Evolutionary conservation across 78 protist genomes (phyloP).

Genomic region (Bodo saltans): DNA sequence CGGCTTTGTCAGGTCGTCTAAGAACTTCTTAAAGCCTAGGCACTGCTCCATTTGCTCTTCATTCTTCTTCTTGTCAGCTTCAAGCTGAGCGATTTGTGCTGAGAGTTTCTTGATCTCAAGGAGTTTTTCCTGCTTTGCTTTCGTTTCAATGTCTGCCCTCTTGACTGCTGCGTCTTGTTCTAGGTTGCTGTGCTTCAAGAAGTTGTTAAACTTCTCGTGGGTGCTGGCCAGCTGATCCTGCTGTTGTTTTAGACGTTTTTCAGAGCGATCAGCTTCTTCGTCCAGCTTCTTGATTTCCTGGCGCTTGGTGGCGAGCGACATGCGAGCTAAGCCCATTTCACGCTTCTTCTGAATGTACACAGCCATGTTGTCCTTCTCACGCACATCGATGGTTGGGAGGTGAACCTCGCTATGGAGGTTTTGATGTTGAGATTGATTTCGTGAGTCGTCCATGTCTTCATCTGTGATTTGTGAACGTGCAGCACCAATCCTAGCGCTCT

Average conservation of each 20-base stretch:
- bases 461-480: neutral
- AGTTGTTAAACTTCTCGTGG: slow-evolving; percentile 42
- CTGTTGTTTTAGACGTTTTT: slow-evolving; percentile 16
- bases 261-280: slow-evolving; percentile 50
- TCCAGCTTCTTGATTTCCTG: slow-evolving; percentile 63
- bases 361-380: slow-evolving; percentile 54
- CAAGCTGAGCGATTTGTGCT: slow-evolving; percentile 36
- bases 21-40: slow-evolving; percentile 36
- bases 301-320: slow-evolving; percentile 56
- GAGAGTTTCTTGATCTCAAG: slow-evolving; percentile 60
- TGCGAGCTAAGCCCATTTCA: slow-evolving; percentile 66
- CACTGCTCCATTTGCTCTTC: slow-evolving; percentile 66
- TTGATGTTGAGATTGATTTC: neutral
- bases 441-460: neutral
- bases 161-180: slow-evolving; percentile 56
- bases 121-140: slow-evolving; percentile 51
- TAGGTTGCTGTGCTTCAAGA: slow-evolving; percentile 50
- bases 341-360: slow-evolving; percentile 61
- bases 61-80: slow-evolving; percentile 47
- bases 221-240: slow-evolving; percentile 51
- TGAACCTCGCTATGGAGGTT: neutral
- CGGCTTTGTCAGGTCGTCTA: slow-evolving; percentile 52
- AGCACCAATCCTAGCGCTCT: slow-evolving; percentile 1
- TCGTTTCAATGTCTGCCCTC: slow-evolving; percentile 50
- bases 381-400: neutral